Percentiles rank a stretch among this genome's conserved stretches.
These are phyloP conservation scores for Coemansia sp. DNA, from an alignment of 192 early-diverging fungal genomes.

Conservation along the genomic window DNA sequence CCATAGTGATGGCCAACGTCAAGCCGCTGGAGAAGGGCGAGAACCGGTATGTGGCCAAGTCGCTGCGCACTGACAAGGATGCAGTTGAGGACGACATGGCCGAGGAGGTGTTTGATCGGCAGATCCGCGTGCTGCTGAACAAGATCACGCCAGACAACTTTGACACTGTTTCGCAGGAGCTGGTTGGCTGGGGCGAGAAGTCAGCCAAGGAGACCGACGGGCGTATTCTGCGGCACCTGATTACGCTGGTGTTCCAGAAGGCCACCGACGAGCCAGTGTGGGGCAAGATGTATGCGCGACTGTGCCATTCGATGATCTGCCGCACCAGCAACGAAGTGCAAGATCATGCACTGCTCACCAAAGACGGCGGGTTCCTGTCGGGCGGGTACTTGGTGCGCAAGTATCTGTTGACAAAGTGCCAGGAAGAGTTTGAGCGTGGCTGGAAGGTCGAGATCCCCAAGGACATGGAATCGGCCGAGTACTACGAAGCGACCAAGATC, in stretches of 20 bases:
- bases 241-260: conserved; percentile 90
- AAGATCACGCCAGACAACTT: conserved; percentile 98
- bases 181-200: conserved; percentile 75
- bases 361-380: conserved; percentile 56
- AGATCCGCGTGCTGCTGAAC: conserved; percentile 89
- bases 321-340: conserved; percentile 58
- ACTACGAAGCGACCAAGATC: conserved; percentile 82
- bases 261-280: conserved; percentile 94
- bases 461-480: conserved; percentile 75
- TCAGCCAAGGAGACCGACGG: conserved; percentile 67
- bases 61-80: conserved; percentile 36
- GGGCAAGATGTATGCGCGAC: conserved; percentile 82
- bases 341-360: conserved; percentile 60
- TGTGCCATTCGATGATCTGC: conserved; percentile 82
- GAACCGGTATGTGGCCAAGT: conserved; percentile 71
- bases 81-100: conserved; percentile 54
- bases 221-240: conserved; percentile 74
- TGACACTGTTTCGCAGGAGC: conserved; percentile 78
- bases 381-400: conserved; percentile 83
- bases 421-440: conserved; percentile 90
- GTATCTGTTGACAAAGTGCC: conserved; percentile 88
- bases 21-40: conserved; percentile 79
- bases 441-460: conserved; percentile 81
- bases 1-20: conserved; percentile 60
- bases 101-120: conserved; percentile 68